Evolutionary conservation across 2,329 filamentous ascomycete species (phyloP).

Genomic region (Ophiostoma tasmaniense): DNA sequence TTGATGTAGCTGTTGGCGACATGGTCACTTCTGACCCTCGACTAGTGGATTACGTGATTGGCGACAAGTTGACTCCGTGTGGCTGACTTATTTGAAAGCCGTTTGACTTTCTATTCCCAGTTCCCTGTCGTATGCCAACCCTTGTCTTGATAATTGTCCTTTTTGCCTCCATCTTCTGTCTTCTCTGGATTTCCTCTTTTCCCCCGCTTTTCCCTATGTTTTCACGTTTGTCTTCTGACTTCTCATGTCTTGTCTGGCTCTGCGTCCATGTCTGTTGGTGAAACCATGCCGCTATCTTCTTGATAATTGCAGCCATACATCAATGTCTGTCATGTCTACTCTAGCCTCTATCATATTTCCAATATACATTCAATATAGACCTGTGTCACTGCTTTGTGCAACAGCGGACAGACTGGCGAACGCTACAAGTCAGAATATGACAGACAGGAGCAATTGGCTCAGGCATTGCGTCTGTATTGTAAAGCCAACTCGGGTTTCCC

Average conservation of each 20-base stretch:
- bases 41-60: too few relatives aligned
- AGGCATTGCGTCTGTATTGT: background rate
- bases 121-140: background rate
- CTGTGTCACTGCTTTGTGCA: background rate
- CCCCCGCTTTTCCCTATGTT: too few relatives aligned
- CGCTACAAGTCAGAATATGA: background rate
- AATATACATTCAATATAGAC: background rate
- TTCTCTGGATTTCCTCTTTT: background rate
- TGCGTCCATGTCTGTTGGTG: background rate
- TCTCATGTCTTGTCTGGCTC: background rate
- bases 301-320: background rate
- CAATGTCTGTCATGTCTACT: background rate
- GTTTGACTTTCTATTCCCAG: background rate
- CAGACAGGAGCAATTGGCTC: background rate
- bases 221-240: too few relatives aligned
- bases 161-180: background rate
- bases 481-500: background rate
- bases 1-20: too few relatives aligned
- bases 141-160: background rate
- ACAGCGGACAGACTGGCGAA: constrained; percentile 1
- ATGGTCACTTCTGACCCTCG: too few relatives aligned
- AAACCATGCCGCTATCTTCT: background rate
- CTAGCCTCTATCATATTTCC: background rate
- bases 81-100: background rate
- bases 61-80: background rate